Evolutionary conservation across 1,139 yeast genomes (phyloP), one percentile per base, ranked within the genome.

Genomic region (Suhomyces ambrosiae): DNA sequence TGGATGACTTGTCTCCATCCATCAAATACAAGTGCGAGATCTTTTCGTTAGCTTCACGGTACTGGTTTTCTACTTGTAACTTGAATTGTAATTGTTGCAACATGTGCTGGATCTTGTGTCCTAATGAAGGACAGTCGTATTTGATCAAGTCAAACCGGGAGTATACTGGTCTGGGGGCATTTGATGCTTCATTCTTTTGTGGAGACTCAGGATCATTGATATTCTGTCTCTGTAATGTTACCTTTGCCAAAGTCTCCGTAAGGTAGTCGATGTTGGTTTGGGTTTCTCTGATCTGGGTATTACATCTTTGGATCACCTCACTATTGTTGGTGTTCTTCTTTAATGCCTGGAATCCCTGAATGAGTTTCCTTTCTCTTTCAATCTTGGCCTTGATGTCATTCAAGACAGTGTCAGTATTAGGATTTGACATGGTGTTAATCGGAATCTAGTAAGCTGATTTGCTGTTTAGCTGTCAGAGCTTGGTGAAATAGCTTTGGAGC

Each of bases 61-160:
- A 92, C 63, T 92, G 95, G 53, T 86, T 82, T 61, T 92, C 98
- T 27, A 92, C 95, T 55, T 90, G 94, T 35, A 90, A 72, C 61
- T 92, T 92, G 62, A 90, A 89, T 57, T 89, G 96, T 40, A 92
- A 71, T 60, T 89, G 95, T 62, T 89, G 97, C 40, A 92, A 74
- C 97, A 92, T 90, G 53, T 86, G 83, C 61, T 88, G 96, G 53
- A 92, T 92, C 48, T 94, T 79, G 53, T 92, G 96, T n/a, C 97
- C 96, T 51, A 92, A 68, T 1, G 95, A 86, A 1, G 97, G 96
- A 50, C 96, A 87, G 53, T 92, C 97, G 57, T 88, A 89, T 53
- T 89, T 89, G 58, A 88, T 76, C 44, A 92, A 69, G 59, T 92
- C 98, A 51, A 90, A 67, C 24, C 87, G 71, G 0, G 90, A 78